Conservation (phyloP, 2,329 filamentous ascomycete genomes). For the Penicillium italicum region DNA sequence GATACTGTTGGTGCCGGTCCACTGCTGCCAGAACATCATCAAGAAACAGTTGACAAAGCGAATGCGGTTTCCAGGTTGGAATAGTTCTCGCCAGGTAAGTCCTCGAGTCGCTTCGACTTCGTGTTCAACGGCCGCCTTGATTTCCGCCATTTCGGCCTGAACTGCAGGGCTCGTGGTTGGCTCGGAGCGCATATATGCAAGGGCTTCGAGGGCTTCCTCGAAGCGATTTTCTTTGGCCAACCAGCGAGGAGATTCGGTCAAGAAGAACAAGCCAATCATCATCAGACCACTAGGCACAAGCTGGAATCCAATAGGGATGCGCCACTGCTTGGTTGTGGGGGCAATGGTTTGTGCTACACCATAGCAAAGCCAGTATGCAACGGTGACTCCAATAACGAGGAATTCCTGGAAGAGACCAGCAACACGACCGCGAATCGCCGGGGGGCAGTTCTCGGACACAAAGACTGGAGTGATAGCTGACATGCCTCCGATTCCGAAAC, state of each 20-base stretch:
- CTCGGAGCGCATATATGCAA: conserved; percentile 70
- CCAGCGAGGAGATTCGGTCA: conserved; percentile 83
- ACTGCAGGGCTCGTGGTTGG: conserved; percentile 68
- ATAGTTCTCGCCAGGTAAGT: conserved; percentile 62
- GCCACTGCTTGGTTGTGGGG: conserved; percentile 52
- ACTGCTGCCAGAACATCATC: conserved; percentile 71
- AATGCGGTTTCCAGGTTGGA: conserved; percentile 55
- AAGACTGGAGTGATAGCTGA: neutral
- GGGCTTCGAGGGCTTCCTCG: conserved; percentile 58
- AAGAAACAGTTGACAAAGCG: conserved; percentile 67
- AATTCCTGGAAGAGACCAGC: conserved; percentile 59
- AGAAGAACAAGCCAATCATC: conserved; percentile 47
- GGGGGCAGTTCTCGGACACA: conserved; percentile 32
- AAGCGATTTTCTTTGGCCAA: conserved; percentile 73
- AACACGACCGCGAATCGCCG: conserved; percentile 55
- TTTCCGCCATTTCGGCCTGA: conserved; percentile 75
- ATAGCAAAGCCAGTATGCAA: conserved; percentile 51
- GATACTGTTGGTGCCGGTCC: conserved; percentile 89
- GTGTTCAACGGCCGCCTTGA: conserved; percentile 80
- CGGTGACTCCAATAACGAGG: conserved; percentile 43
- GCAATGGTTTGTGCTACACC: conserved; percentile 36
- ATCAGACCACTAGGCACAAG: conserved; percentile 65
- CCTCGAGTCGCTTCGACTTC: conserved; percentile 55
- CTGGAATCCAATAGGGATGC: conserved; percentile 76
- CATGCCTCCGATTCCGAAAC: neutral